Evolutionary conservation across 345 rosid species (phyloP).

Genomic region (Cardamine chenopodiifolia): DNA sequence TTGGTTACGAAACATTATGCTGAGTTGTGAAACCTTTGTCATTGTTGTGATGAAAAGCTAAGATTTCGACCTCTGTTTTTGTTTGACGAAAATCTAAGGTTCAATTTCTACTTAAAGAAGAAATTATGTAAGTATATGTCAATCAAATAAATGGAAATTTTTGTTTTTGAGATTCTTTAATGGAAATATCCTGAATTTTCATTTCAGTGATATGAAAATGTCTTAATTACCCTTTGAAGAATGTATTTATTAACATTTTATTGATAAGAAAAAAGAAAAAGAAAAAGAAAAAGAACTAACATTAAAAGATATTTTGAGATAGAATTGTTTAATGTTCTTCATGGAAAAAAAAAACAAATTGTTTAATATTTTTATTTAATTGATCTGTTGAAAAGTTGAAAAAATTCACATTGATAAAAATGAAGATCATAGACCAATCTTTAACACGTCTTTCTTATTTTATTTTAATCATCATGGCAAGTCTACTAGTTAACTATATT

Average conservation of each 20-base stretch:
- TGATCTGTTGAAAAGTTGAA: neutral
- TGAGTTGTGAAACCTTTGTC: conserved; percentile 24
- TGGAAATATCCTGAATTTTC: too few species aligned
- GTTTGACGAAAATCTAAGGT: neutral
- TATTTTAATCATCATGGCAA: too few species aligned
- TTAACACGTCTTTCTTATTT: too few species aligned
- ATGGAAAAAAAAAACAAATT: neutral
- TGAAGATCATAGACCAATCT: neutral
- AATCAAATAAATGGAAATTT: neutral
- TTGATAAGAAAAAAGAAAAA: neutral
- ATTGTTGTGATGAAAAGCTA: neutral
- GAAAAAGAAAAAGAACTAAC: neutral
- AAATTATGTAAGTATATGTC: neutral
- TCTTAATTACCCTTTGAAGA: neutral
- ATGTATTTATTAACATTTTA: neutral
- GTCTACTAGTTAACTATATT: too few species aligned
- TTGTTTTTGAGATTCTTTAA: neutral
- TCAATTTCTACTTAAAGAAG: neutral
- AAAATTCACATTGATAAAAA: neutral
- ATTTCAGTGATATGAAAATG: neutral
- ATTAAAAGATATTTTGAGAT: neutral
- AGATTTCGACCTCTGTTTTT: neutral
- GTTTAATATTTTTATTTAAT: neutral
- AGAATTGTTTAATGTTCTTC: neutral
- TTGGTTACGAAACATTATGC: conserved; percentile 16